Evolutionary conservation across 1,139 yeast genomes (phyloP).

Genomic region (Magnusiomyces fungicola): DNA sequence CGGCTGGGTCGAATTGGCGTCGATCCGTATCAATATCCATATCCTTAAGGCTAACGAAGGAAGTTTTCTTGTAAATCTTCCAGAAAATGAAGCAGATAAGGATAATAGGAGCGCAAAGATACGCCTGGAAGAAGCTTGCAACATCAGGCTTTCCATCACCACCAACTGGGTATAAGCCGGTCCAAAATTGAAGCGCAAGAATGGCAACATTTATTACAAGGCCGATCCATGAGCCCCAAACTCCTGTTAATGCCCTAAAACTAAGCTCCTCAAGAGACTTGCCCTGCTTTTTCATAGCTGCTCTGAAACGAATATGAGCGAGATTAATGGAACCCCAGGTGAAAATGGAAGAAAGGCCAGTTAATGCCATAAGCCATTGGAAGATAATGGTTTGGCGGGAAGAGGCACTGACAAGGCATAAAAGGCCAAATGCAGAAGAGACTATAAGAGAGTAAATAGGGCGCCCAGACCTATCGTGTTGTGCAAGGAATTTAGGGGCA

Average conservation of each 20-base stretch:
- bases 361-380: conserved; percentile 73
- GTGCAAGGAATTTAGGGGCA: conserved; percentile 67
- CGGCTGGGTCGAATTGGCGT: conserved; percentile 48
- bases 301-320: conserved; percentile 72
- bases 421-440: conserved; percentile 54
- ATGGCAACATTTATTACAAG: conserved; percentile 53
- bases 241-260: conserved; percentile 61
- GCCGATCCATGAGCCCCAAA: conserved; percentile 63
- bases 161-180: conserved; percentile 65
- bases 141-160: conserved; percentile 35
- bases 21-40: conserved; percentile 52
- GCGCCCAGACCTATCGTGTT: conserved; percentile 68
- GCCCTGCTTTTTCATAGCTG: conserved; percentile 61
- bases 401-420: conserved; percentile 64
- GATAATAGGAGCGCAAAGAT: conserved; percentile 49
- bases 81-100: conserved; percentile 44
- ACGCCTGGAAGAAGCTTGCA: conserved; percentile 44
- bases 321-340: conserved; percentile 78
- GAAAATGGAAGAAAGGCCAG: conserved; percentile 77
- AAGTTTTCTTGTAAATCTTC: conserved; percentile 43
- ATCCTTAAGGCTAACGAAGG: conserved; percentile 41
- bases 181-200: conserved; percentile 75
- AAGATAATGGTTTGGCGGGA: conserved; percentile 60
- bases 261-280: conserved; percentile 60
- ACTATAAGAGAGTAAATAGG: conserved; percentile 60